Conservation (phyloP, 768 basidiomycete genomes). For the Pisolithus marmoratus region DNA sequence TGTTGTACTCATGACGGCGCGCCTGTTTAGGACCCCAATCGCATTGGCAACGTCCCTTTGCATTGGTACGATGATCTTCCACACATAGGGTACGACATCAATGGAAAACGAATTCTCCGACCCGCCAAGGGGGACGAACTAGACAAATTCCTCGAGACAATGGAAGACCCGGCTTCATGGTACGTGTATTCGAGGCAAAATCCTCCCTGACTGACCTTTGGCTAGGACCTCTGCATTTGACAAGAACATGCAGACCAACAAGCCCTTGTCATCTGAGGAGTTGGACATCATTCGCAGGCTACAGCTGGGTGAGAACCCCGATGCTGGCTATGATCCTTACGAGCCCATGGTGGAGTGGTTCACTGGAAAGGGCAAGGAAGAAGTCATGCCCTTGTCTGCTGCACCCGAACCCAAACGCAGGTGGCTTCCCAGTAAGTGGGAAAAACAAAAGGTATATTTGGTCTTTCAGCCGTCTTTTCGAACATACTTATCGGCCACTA, state of each 20-base stretch:
- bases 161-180: constrained; percentile 91
- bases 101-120: constrained; percentile 89
- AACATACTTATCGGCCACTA: constrained; percentile 1
- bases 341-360: constrained; percentile 96
- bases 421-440: constrained; percentile 99
- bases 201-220: background rate
- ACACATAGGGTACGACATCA: constrained; percentile 95
- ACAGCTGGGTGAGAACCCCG: constrained; percentile 89
- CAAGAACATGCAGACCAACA: constrained; percentile 79
- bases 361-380: constrained; percentile 91
- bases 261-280: constrained; percentile 82
- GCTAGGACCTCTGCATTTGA: constrained; percentile 89
- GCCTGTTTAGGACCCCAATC: constrained; percentile 72
- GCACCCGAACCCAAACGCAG: constrained; percentile 94
- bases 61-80: constrained; percentile 99
- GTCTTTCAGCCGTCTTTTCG: background rate
- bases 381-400: constrained; percentile 86
- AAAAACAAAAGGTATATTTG: constrained; percentile 85
- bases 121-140: constrained; percentile 95
- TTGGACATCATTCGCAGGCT: constrained; percentile 90
- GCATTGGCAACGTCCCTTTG: constrained; percentile 90
- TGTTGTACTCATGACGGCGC: constrained; percentile 6
- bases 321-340: constrained; percentile 86
- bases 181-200: constrained; percentile 28
- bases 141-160: constrained; percentile 91